Evolutionary conservation across 148 eudicot species (phyloP).

Genomic region (Oxyria digyna): DNA sequence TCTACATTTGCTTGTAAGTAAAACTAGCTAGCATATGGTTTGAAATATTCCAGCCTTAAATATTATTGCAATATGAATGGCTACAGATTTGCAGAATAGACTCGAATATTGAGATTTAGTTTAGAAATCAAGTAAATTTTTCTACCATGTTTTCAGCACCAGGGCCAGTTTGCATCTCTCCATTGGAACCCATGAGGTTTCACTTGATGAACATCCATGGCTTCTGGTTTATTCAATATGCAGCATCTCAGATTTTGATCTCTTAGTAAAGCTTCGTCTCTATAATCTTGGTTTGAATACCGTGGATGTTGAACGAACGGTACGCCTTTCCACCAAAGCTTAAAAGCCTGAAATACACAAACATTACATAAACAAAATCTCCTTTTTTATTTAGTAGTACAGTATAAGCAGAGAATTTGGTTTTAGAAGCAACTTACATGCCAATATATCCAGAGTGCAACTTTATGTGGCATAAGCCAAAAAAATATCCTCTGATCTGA

Average conservation of each 20-base stretch:
- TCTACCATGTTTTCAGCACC: slow-evolving; percentile 29
- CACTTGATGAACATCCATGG: slow-evolving; percentile 6
- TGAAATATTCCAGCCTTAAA: too few species aligned
- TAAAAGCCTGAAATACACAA: slow-evolving; percentile 43
- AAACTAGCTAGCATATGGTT: too few species aligned
- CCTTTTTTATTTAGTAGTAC: too few species aligned
- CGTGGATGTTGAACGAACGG: slow-evolving; percentile 76
- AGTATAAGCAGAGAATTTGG: neutral
- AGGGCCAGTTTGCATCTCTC: slow-evolving; percentile 94
- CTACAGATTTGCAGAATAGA: too few species aligned
- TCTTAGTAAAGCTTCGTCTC: slow-evolving; percentile 49
- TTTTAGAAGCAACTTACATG: slow-evolving; percentile 47
- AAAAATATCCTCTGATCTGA: slow-evolving; percentile 42
- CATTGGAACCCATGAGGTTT: slow-evolving; percentile 38
- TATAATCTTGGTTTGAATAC: slow-evolving; percentile 45
- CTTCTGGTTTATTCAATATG: slow-evolving; percentile 14
- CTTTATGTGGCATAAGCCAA: slow-evolving; percentile 98
- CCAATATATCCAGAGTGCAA: slow-evolving; percentile 95
- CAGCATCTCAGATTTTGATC: slow-evolving; percentile 37
- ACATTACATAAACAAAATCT: neutral
- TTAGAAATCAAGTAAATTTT: neutral
- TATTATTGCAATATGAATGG: too few species aligned
- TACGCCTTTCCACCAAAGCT: slow-evolving; percentile 89
- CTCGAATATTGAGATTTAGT: too few species aligned
- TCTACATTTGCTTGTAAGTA: neutral